Base-by-base conservation (phyloP, 169 alveolate genomes). In the Eimeria falciformis region DNA sequence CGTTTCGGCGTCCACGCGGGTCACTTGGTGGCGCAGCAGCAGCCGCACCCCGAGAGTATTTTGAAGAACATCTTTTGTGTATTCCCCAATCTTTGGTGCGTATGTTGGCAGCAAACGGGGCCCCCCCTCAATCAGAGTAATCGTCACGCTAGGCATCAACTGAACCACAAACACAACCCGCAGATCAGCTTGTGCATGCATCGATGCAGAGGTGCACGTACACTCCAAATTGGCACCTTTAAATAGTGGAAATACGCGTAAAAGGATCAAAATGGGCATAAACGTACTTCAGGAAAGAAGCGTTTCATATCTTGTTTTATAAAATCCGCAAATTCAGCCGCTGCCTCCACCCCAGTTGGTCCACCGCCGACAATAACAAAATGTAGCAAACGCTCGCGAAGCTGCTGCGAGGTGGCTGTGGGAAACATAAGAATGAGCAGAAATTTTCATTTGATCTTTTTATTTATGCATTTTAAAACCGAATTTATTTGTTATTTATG, bases 361-460 rank as follows among this genome's bases (percentile, higher is more conserved):
- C 95, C 95, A 5, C 94, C 94, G 33, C 94, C 95, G n/a, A 93
- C 94, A 46, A 93, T 90, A 0, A 88, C 95, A 53, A 93, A 93
- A 90, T 93, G 95, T 37, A 93, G 89, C 12, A 93, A 84, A 2
- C 90, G 92, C 33, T 82, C 87, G 47, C 85, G 29, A 66, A 83
- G 91, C 58, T 81, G 78, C 65, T 40, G 82, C 12, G 95, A 65
- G 23, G 91, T 62, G 12, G 66, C 94, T 18, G 90, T 21, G 27
- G 25, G 23, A 25, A 14, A 11, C 62, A 50, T 50, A 7, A 7
- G n/a, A 14, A 7, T n/a, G n/a, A n/a, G n/a, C n/a, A n/a, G n/a
- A n/a, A n/a, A n/a, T n/a, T n/a, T n/a, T n/a, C n/a, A n/a, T n/a
- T n/a, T n/a, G n/a, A n/a, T n/a, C n/a, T n/a, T n/a, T n/a, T n/a